phyloP scores from a whole-genome alignment of 129 eudicot genomes.

The Logfia minima region DNA sequence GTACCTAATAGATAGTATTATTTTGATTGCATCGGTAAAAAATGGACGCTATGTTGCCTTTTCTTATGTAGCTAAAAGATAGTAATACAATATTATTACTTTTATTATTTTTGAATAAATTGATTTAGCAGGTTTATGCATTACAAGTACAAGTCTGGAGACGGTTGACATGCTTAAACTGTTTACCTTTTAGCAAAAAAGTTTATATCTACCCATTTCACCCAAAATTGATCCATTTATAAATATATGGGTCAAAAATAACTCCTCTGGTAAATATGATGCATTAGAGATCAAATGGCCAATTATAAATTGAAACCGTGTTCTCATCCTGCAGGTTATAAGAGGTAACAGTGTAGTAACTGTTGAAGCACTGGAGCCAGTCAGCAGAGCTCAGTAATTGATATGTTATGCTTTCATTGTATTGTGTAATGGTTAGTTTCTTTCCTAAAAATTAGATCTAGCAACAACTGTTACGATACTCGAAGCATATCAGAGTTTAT shows the following conservation, averaged over 20 bases:
- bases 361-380: conserved; percentile 95
- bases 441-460: not conserved
- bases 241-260: not conserved
- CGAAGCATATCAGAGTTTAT: not conserved
- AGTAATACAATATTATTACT: not conserved
- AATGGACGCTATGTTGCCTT: not conserved
- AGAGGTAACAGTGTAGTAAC: conserved; percentile 95
- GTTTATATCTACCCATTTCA: not conserved
- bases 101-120: not conserved
- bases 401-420: conserved; percentile 3
- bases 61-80: not conserved
- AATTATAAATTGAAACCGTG: not conserved
- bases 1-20: not conserved
- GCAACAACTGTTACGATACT: not conserved
- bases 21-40: not conserved
- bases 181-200: not conserved
- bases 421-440: conserved; percentile 1
- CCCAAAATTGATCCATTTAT: not conserved
- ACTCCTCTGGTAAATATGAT: not conserved
- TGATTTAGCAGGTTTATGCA: not conserved
- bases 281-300: not conserved
- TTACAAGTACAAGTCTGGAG: not conserved
- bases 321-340: conserved; percentile 51
- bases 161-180: not conserved
- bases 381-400: conserved; percentile 55